These are phyloP conservation scores for Phytomonas serpens DNA, from an alignment of 208 protist genomes.

Conservation along the genomic window DNA sequence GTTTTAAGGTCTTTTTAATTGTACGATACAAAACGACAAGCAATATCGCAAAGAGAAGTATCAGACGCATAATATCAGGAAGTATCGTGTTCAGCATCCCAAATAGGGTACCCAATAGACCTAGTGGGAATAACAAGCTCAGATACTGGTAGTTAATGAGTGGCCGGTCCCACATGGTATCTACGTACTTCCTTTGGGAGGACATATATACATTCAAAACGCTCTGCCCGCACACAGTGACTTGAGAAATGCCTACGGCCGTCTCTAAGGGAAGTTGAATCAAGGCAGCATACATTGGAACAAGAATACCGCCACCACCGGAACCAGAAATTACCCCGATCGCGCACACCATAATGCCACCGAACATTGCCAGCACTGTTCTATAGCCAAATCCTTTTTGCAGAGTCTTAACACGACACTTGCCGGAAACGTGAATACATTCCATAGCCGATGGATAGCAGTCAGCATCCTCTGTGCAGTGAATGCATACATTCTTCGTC, in stretches of 20 bases:
- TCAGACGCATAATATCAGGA: constrained; percentile 66
- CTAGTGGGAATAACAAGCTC: constrained; percentile 62
- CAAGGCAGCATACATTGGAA: constrained; percentile 59
- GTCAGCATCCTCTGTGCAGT: constrained; percentile 32
- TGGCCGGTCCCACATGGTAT: constrained; percentile 39
- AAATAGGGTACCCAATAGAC: constrained; percentile 59
- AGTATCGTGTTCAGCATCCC: constrained; percentile 70
- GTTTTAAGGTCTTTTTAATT: constrained; percentile 42
- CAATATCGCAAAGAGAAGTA: constrained; percentile 66
- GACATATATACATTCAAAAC: constrained; percentile 67
- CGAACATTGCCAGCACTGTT: constrained; percentile 36
- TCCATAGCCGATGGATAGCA: constrained; percentile 59
- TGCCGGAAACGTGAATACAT: constrained; percentile 25
- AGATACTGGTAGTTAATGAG: constrained; percentile 87
- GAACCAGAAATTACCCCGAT: constrained; percentile 72
- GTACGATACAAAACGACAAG: constrained; percentile 51
- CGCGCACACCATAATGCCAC: constrained; percentile 47
- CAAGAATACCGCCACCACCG: constrained; percentile 79
- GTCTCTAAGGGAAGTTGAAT: constrained; percentile 50
- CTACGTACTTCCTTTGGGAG: constrained; percentile 44
- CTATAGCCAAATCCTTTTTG: constrained; percentile 18
- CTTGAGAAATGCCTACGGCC: constrained; percentile 71
- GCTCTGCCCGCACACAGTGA: constrained; percentile 78
- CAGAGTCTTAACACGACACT: constrained; percentile 38
- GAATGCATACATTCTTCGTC: constrained; percentile 26